These are phyloP conservation scores for Simplicillium aogashimaense DNA, from an alignment of 2,329 filamentous ascomycete species.

Conservation along the genomic window DNA sequence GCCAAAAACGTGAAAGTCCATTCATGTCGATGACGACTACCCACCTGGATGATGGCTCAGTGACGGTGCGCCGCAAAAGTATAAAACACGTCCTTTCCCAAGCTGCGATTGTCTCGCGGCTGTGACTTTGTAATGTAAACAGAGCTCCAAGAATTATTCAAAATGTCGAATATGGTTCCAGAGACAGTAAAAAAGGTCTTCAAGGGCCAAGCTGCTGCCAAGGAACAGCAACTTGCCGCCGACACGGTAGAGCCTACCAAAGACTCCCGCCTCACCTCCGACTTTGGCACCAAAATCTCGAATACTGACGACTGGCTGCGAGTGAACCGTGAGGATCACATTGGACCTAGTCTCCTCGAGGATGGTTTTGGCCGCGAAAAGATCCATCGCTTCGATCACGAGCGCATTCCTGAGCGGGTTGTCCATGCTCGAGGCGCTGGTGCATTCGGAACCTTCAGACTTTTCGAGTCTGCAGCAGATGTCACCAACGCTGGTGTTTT, in stretches of 20 bases:
- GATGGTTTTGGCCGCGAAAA: slow-evolving; percentile 66
- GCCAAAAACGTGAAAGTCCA: no score
- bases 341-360: slow-evolving; percentile 60
- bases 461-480: slow-evolving; percentile 56
- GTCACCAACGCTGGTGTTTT: slow-evolving; percentile 58
- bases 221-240: slow-evolving; percentile 38
- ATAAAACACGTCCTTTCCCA: no score
- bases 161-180: neutral
- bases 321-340: slow-evolving; percentile 49
- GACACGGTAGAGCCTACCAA: slow-evolving; percentile 49
- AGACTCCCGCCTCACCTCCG: slow-evolving; percentile 58
- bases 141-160: neutral
- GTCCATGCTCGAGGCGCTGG: slow-evolving; percentile 63
- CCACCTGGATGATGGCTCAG: no score
- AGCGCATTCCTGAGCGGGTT: slow-evolving; percentile 49
- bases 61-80: no score
- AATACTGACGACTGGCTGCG: slow-evolving; percentile 74
- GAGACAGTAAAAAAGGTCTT: neutral
- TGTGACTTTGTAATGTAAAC: neutral
- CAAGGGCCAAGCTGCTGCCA: neutral
- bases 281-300: slow-evolving; percentile 64
- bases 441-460: slow-evolving; percentile 61
- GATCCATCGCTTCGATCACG: slow-evolving; percentile 66
- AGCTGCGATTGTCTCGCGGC: no score
- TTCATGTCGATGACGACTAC: no score